phyloP scores from a whole-genome alignment of 805 yeast genomes.

The Kodamaea leandrae region DNA sequence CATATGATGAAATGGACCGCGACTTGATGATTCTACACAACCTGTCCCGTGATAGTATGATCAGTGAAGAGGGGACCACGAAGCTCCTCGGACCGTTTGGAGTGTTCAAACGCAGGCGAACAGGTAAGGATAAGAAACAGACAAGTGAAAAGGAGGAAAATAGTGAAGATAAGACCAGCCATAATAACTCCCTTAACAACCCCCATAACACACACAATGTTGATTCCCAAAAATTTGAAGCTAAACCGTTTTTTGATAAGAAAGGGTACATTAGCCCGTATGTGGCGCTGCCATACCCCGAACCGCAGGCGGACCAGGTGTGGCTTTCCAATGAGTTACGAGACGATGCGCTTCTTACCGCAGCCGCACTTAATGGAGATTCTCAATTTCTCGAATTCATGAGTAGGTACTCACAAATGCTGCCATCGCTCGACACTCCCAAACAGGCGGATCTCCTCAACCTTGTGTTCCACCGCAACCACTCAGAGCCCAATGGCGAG shows the following conservation, averaged over 20 bases:
- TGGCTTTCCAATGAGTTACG: constrained; percentile 71
- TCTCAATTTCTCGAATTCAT: constrained; percentile 56
- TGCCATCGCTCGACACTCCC: constrained; percentile 8
- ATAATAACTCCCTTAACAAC: too few species aligned
- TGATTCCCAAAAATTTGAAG: background rate
- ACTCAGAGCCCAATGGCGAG: constrained; percentile 12
- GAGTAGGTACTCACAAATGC: constrained; percentile 20
- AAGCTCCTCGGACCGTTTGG: constrained; percentile 77
- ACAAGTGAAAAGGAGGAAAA: background rate
- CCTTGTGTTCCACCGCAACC: constrained; percentile 50
- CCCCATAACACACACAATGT: background rate
- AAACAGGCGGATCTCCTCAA: constrained; percentile 48
- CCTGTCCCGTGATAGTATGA: constrained; percentile 30
- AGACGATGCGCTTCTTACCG: constrained; percentile 71
- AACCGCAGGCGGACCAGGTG: constrained; percentile 45
- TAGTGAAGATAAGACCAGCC: background rate
- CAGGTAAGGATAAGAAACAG: background rate
- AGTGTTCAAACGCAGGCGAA: constrained; percentile 47
- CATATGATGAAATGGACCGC: constrained; percentile 81
- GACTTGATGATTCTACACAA: constrained; percentile 59
- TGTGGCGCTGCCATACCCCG: constrained; percentile 1
- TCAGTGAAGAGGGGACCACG: constrained; percentile 44
- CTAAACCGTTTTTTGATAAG: background rate
- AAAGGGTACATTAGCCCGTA: background rate
- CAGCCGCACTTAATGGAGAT: constrained; percentile 65